Evolutionary conservation across 2,329 filamentous ascomycete genomes (phyloP).

Genomic region (Clonostachys sp.): DNA sequence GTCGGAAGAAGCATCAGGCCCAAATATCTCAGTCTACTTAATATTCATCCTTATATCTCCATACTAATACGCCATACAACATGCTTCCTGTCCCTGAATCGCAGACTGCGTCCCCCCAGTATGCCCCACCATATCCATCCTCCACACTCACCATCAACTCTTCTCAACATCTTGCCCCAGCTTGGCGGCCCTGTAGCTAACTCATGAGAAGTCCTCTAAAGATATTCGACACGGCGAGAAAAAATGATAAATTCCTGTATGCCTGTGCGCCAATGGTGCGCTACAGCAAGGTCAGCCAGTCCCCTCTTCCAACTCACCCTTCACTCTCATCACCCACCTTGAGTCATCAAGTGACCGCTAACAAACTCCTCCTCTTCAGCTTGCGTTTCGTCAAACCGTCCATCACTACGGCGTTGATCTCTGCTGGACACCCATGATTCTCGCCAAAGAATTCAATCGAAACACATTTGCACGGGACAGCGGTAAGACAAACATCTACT

Average conservation of each 20-base stretch:
- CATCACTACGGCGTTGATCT: constrained; percentile 61
- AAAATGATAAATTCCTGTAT: constrained; percentile 48
- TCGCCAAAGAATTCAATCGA: constrained; percentile 66
- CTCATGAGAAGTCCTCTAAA: constrained; percentile 44
- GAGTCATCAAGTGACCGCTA: constrained; percentile 6
- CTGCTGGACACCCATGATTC: constrained; percentile 69
- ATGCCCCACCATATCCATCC: background rate
- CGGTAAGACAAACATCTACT: constrained; percentile 28
- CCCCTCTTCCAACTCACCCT: no score
- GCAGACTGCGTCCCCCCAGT: background rate
- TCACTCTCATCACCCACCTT: no score
- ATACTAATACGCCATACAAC: no score
- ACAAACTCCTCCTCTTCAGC: constrained; percentile 27
- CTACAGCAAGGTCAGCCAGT: constrained; percentile 48
- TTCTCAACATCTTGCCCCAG: background rate
- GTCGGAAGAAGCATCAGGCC: no score
- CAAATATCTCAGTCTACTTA: no score
- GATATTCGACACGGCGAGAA: constrained; percentile 51
- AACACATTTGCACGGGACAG: constrained; percentile 55
- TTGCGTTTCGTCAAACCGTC: constrained; percentile 66
- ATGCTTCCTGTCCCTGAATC: no score
- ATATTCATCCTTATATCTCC: no score
- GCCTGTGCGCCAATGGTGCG: constrained; percentile 66
- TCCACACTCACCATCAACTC: background rate
- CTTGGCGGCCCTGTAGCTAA: no score